Evolutionary conservation across 2,329 filamentous ascomycete genomes (phyloP).

Genomic region (Aspergillus versicolor): DNA sequence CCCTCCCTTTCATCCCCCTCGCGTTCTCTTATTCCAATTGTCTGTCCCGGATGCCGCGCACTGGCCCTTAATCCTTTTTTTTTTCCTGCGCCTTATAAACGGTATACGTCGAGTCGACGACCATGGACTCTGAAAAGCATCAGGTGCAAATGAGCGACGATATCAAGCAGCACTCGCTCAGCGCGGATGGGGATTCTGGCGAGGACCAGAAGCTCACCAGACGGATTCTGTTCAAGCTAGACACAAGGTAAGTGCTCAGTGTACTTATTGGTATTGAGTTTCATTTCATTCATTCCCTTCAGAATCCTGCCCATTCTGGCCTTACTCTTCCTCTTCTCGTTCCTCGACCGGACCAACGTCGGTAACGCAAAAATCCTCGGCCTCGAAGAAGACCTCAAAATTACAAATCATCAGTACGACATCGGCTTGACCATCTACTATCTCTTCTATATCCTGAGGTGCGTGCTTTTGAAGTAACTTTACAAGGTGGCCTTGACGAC

Average conservation of each 20-base stretch:
- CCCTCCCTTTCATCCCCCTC: neutral
- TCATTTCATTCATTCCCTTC: neutral
- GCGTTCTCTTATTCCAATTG: neutral
- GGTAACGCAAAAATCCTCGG: conserved; percentile 68
- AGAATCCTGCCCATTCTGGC: conserved; percentile 65
- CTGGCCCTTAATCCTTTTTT: too few species aligned
- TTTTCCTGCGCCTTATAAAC: too few species aligned
- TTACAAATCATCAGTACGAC: conserved; percentile 63
- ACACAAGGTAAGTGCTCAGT: conserved; percentile 44
- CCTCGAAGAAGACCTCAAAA: conserved; percentile 57
- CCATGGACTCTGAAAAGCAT: conserved; percentile 22
- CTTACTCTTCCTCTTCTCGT: conserved; percentile 64
- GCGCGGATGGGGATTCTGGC: conserved; percentile 15
- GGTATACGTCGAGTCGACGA: neutral
- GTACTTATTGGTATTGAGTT: too few species aligned
- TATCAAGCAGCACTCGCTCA: conserved; percentile 14
- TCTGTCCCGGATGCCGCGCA: neutral
- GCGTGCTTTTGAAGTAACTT: conserved; percentile 13
- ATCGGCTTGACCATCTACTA: conserved; percentile 66
- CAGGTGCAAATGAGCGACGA: conserved; percentile 24
- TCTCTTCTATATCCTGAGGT: conserved; percentile 58
- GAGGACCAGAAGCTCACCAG: conserved; percentile 37
- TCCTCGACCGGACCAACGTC: conserved; percentile 69
- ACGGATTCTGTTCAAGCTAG: conserved; percentile 54
- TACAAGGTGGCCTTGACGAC: neutral